Evolutionary conservation across 2,329 filamentous ascomycete genomes (phyloP).

Genomic region (Alternaria infectoria): DNA sequence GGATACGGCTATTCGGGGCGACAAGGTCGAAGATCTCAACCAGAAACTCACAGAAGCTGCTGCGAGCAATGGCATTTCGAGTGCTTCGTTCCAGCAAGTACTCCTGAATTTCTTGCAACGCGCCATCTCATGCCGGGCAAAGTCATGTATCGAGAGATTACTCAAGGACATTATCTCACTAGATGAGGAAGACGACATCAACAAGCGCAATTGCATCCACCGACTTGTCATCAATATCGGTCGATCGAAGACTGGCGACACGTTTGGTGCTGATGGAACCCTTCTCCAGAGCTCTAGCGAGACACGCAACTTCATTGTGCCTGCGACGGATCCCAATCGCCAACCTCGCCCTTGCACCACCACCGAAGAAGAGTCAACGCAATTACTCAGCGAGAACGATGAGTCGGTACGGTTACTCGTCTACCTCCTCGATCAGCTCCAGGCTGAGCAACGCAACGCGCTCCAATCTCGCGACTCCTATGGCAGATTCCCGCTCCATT

Average conservation of each 20-base stretch:
- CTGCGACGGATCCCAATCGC: slow-evolving; percentile 71
- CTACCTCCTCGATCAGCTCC: slow-evolving; percentile 71
- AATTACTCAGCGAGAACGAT: slow-evolving; percentile 71
- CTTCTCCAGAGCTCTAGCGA: slow-evolving; percentile 59
- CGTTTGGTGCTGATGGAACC: slow-evolving; percentile 56
- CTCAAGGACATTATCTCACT: slow-evolving; percentile 72
- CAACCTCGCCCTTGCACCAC: slow-evolving; percentile 67
- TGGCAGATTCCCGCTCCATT: slow-evolving; percentile 86
- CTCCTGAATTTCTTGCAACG: slow-evolving; percentile 81
- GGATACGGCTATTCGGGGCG: slow-evolving; percentile 73
- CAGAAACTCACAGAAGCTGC: slow-evolving; percentile 66
- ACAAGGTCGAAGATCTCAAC: slow-evolving; percentile 65
- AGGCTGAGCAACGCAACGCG: slow-evolving; percentile 69
- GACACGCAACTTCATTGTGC: slow-evolving; percentile 76
- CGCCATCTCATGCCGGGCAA: slow-evolving; percentile 73
- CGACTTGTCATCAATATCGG: slow-evolving; percentile 91
- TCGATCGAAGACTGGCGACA: slow-evolving; percentile 67
- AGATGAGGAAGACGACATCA: slow-evolving; percentile 89
- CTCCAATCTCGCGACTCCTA: slow-evolving; percentile 76
- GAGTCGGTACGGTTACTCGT: slow-evolving; percentile 73
- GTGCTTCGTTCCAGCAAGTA: slow-evolving; percentile 65
- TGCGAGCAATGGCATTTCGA: slow-evolving; percentile 56
- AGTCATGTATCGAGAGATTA: slow-evolving; percentile 72
- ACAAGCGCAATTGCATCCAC: slow-evolving; percentile 91
- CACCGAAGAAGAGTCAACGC: slow-evolving; percentile 67